Evolutionary conservation across 495 filamentous ascomycete genomes (phyloP), one percentile per base, ranked within the genome.

Genomic region (Zalerion maritima): DNA sequence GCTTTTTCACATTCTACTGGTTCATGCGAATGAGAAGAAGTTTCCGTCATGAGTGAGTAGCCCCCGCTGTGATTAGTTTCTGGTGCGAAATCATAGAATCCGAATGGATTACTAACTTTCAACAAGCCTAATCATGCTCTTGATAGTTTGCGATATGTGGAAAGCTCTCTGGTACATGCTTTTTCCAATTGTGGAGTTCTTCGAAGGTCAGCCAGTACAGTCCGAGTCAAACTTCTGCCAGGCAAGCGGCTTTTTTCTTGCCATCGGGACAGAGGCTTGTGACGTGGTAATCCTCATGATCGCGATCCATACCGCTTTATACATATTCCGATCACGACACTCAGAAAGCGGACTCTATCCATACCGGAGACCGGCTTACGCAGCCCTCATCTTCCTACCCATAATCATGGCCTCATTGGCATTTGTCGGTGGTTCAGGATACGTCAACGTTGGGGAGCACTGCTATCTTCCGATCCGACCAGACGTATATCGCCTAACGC

Each of bases 241-340:
- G 47, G 55, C 61, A 18, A 67, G 59, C 39, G 79, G 79, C 5
- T 83, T 78, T 42, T 58, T 73, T 22, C 55, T 78, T 25, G 57
- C 69, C 13, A 43, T 70, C 34, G 72, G 74, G 11, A 68, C 74
- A 32, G 75, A 81, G 50, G 67, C 68, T 18, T 73, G 75, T 24
- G 78, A 85, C 45, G 55, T 76, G 31, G 65, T 76, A 14, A 68
- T 76, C 11, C 57, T 83, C 10, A 55, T 79, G 30, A 81, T 85
- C 37, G 71, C 76, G 14, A 43, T 81, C 27, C 79, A 85, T 37
- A 73, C 73, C 21, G 69, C 66, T 22, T 53, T 81, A 28, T 78
- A 72, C 40, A 71, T 83, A 29, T 71, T 82, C 34, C 55, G 59
- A 13, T 71, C 71, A 3, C 22, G 60, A 60, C 1, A 35, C 37